phyloP scores from a whole-genome alignment of 306 rosid species.

The Vigna angularis region DNA sequence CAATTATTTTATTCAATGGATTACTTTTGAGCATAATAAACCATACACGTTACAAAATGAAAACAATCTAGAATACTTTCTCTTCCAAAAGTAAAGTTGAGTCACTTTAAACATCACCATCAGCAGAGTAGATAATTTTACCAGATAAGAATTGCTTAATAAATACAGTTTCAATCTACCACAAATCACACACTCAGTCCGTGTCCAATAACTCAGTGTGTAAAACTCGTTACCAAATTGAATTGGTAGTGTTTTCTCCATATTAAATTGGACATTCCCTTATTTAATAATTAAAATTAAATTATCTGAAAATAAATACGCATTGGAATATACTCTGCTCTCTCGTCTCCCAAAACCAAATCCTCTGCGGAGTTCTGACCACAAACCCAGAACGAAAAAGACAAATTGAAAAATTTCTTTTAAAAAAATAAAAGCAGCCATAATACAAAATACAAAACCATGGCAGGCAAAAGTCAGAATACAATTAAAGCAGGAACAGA shows the following conservation, averaged over 20 bases:
- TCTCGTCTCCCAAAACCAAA: background rate
- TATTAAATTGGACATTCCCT: no score
- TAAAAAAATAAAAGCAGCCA: background rate
- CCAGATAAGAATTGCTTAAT: background rate
- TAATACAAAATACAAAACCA: no score
- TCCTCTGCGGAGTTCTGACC: conserved; percentile 11
- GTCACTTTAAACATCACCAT: no score
- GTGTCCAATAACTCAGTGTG: background rate
- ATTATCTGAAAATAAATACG: background rate
- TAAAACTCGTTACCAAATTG: background rate
- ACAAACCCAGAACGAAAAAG: conserved; percentile 28
- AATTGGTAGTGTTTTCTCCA: background rate
- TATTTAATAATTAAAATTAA: background rate
- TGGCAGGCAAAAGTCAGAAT: conserved; percentile 1
- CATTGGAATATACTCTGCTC: conserved; percentile 1
- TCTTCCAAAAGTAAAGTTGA: background rate
- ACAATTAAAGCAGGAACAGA: background rate
- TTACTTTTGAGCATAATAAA: no score
- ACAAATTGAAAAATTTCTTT: background rate
- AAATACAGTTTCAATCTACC: background rate
- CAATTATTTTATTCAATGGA: no score
- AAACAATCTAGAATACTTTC: background rate
- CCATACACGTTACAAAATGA: no score
- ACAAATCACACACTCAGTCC: background rate
- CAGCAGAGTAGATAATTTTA: background rate